These are phyloP conservation scores for Globisporangium paroecandrum DNA, from an alignment of 352 stramenopile genomes.

Conservation along the genomic window DNA sequence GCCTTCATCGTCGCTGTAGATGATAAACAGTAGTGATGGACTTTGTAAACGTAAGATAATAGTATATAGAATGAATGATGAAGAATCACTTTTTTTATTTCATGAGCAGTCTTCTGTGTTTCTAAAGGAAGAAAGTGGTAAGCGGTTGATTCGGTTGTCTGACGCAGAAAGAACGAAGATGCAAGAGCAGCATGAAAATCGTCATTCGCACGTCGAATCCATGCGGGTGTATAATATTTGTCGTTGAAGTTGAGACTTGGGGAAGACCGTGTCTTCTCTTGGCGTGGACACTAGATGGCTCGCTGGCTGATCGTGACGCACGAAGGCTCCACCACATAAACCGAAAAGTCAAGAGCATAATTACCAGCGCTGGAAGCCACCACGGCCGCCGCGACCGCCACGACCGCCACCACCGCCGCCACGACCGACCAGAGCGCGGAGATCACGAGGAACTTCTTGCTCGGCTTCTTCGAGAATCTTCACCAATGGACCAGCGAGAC, in stretches of 20 bases:
- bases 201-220: neutral
- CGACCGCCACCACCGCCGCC: constrained; percentile 58
- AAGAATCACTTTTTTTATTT: neutral
- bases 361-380: constrained; percentile 50
- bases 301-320: neutral
- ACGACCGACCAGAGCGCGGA: constrained; percentile 66
- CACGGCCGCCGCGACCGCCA: constrained; percentile 44
- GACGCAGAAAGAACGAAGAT: neutral
- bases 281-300: neutral
- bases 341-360: constrained; percentile 1
- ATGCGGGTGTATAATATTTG: neutral
- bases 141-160: neutral
- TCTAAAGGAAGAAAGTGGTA: neutral
- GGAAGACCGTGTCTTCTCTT: neutral
- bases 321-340: neutral
- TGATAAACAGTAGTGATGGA: neutral
- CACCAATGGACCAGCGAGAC: constrained; percentile 77
- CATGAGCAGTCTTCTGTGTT: neutral
- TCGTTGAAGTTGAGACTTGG: neutral
- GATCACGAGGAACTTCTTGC: constrained; percentile 85
- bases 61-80: neutral
- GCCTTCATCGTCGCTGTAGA: neutral
- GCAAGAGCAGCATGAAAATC: neutral
- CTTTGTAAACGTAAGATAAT: too few species aligned
- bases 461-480: constrained; percentile 88